Base-by-base conservation (phyloP, 495 filamentous ascomycete genomes). In the Chaetomium cochliodes region DNA sequence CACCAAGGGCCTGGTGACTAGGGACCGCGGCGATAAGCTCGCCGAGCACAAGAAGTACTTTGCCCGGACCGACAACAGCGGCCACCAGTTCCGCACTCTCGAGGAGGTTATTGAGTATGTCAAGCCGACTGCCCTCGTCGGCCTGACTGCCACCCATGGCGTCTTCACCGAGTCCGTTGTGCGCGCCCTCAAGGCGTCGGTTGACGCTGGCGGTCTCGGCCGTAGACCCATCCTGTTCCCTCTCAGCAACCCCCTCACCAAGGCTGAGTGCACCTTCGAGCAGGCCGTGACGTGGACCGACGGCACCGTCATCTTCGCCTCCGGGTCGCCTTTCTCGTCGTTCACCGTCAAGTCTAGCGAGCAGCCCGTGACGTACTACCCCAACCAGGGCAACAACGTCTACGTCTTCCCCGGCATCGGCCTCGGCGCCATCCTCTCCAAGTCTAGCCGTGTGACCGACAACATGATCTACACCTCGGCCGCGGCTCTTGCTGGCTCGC, bases 1-100 rank as follows among this genome's bases (percentile, higher is more conserved):
- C 81, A 96, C 92, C 70, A 92, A 93, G 82, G 94, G 94, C 70
- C 87, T 98, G 5, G 93, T 98, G 57, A 96, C 94, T 57, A 84
- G 86, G 54, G 93, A 98, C 79, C 92, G 94, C 33, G 93, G 93
- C 41, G 94, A 97, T 79, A 90, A 88, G 73, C 85, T 98, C 37
- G 92, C 93, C 55, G 91, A 97, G 68, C 94, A 98, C 87, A 98
- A 98, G 80, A 85, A 96, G 76, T 97, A 96, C 86, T 98, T 98
- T 72, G 90, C 92, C 50, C 92, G 94, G 54, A 80, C 84, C 54
- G 93, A 98, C 77, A 98, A 98, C 82, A 80, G 87, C n/a, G 92
- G 92, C 72, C 82, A 89, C 72, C 94, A 98, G 78, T 90, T 88
- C 85, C 87, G 87, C 78, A 89, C 85, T n/a, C 86, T 98, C 2